A percentile compares a stretch with the other conserved stretches of the same genome.
Conservation (phyloP, 345 rosid species). For the Brassica carinata region DNA sequence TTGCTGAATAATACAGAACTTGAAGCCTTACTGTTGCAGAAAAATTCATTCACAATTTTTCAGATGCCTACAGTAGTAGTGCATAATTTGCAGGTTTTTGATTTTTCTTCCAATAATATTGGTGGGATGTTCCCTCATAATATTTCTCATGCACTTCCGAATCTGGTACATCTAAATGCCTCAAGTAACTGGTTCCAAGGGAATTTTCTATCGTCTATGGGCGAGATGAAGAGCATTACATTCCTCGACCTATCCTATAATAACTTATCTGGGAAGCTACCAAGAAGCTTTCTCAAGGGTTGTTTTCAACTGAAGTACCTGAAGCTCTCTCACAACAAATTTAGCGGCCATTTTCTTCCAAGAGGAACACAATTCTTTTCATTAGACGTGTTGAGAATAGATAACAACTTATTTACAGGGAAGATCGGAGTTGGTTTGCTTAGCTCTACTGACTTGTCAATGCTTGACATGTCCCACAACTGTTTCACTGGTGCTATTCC, state of each 20-base stretch:
- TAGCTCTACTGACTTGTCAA: background rate
- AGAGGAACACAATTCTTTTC: background rate
- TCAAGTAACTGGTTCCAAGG: background rate
- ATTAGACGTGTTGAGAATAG: background rate
- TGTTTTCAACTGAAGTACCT: background rate
- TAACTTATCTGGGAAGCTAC: conserved; percentile 18
- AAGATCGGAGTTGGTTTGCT: conserved; percentile 22
- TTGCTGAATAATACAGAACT: conserved; percentile 15
- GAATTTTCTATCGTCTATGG: conserved; percentile 14
- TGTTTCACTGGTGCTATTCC: conserved; percentile 2
- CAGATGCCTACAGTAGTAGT: background rate
- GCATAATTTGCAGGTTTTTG: background rate
- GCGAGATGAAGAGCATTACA: conserved; percentile 4
- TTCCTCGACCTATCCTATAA: conserved; percentile 24
- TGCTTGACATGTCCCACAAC: conserved; percentile 15
- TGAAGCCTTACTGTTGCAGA: conserved; percentile 11
- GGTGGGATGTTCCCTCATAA: background rate
- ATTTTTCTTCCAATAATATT: background rate
- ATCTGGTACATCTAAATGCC: background rate
- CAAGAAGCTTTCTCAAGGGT: background rate
- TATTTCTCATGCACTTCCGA: background rate
- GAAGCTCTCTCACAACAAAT: conserved; percentile 17
- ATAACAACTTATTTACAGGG: conserved; percentile 18
- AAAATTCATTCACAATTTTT: conserved; percentile 24
- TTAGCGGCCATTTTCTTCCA: conserved; percentile 7